These are phyloP conservation scores for Novymonas esmeraldas DNA, from an alignment of 208 protist genomes.

Conservation along the genomic window DNA sequence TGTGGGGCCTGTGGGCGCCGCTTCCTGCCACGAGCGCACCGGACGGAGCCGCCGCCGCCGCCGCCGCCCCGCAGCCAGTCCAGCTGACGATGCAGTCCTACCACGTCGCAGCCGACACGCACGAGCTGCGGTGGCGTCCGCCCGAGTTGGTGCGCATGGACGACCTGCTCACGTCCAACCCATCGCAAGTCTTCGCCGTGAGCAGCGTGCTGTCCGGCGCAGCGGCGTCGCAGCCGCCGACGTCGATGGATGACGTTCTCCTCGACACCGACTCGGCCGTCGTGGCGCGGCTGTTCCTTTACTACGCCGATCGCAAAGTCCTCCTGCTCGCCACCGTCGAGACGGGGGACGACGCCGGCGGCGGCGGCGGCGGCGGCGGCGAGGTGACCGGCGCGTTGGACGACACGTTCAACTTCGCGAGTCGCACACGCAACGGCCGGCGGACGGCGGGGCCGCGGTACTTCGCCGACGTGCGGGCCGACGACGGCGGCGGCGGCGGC, in stretches of 20 bases:
- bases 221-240: slow-evolving; percentile 9
- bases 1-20: slow-evolving; percentile 45
- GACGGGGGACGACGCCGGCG: slow-evolving; percentile 13
- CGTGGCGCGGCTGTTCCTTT: slow-evolving; percentile 45
- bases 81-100: slow-evolving; percentile 47
- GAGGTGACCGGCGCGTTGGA: slow-evolving; percentile 10
- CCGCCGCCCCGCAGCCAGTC: slow-evolving; percentile 12
- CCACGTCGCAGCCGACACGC: slow-evolving; percentile 37
- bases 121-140: slow-evolving; percentile 34
- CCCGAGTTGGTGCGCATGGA: slow-evolving; percentile 39
- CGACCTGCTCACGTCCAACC: slow-evolving; percentile 32
- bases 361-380: slow-evolving; percentile 6
- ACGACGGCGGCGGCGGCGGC: background rate
- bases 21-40: background rate
- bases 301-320: slow-evolving; percentile 48
- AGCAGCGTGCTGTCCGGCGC: slow-evolving; percentile 21
- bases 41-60: background rate
- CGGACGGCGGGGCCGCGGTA: slow-evolving; percentile 2
- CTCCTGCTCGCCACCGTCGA: slow-evolving; percentile 43
- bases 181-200: slow-evolving; percentile 42
- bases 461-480: background rate
- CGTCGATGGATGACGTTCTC: slow-evolving; percentile 21
- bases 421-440: slow-evolving; percentile 12
- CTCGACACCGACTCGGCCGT: slow-evolving; percentile 28
- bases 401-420: slow-evolving; percentile 29